Evolutionary conservation across 495 filamentous ascomycete genomes (phyloP).

Genomic region (Aspergillus sparsus): DNA sequence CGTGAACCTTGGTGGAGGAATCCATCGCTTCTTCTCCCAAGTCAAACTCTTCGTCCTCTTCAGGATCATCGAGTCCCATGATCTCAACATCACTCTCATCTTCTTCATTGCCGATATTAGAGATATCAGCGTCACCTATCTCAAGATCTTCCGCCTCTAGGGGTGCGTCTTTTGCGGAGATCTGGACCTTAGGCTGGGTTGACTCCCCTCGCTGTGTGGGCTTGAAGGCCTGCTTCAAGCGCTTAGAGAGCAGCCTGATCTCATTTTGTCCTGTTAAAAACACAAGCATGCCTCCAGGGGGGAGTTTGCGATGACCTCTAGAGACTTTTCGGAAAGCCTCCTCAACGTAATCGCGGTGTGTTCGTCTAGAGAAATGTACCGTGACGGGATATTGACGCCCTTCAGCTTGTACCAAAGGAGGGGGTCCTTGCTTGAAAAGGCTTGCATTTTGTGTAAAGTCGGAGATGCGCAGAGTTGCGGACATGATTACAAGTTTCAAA

Average conservation of each 20-base stretch:
- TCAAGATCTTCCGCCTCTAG: conserved; percentile 88
- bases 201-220: conserved; percentile 54
- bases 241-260: conserved; percentile 75
- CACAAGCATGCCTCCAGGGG: conserved; percentile 88
- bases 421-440: conserved; percentile 73
- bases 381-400: conserved; percentile 93
- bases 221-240: conserved; percentile 70
- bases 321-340: conserved; percentile 87
- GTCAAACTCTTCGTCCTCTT: conserved; percentile 63
- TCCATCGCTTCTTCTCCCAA: conserved; percentile 61
- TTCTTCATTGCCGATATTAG: conserved; percentile 35
- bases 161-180: conserved; percentile 75
- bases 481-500: conserved; percentile 97
- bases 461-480: conserved; percentile 85
- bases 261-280: conserved; percentile 96
- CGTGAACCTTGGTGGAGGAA: conserved; percentile 71
- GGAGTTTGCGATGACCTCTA: conserved; percentile 86
- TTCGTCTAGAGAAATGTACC: conserved; percentile 81
- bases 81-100: conserved; percentile 49
- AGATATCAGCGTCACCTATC: conserved; percentile 61
- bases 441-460: conserved; percentile 84
- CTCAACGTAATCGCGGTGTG: conserved; percentile 83
- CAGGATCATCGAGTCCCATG: conserved; percentile 50
- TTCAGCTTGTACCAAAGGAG: conserved; percentile 85
- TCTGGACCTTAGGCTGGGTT: conserved; percentile 63